phyloP scores from a whole-genome alignment of 192 early-diverging fungal genomes.

The Haplosporangium gracile region DNA sequence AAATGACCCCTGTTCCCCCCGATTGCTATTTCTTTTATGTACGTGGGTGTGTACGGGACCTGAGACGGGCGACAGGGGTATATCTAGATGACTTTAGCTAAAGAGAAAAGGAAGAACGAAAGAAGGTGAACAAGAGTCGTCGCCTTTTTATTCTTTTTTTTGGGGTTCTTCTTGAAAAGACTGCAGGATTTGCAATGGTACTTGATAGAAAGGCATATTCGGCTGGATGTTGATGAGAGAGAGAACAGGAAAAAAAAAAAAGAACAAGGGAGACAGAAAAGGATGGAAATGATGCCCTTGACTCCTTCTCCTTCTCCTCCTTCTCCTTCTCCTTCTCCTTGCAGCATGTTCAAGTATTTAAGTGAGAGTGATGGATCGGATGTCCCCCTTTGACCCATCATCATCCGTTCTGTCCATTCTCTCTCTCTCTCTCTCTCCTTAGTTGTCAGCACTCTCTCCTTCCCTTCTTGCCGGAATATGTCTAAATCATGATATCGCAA shows the following conservation, averaged over 20 bases:
- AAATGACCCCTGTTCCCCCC: not conserved
- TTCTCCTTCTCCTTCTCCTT: not conserved
- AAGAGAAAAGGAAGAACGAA: not conserved
- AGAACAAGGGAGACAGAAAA: not conserved
- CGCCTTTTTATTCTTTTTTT: not conserved
- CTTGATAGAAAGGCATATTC: not conserved
- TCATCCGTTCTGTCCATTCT: not conserved
- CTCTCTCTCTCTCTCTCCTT: not conserved
- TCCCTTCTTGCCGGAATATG: not conserved
- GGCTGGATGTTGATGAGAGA: not conserved
- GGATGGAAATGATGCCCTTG: not conserved
- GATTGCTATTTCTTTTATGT: not conserved
- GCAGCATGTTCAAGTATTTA: not conserved
- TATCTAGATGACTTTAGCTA: no score
- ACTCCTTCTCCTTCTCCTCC: not conserved
- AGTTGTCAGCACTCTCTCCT: not conserved
- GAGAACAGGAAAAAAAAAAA: not conserved
- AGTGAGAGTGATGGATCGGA: not conserved
- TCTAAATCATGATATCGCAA: no score
- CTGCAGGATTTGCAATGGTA: not conserved
- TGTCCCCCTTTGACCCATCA: not conserved
- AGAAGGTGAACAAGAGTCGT: not conserved
- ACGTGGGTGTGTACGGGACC: not conserved
- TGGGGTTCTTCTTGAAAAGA: no score
- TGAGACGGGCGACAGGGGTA: not conserved